A percentile compares a stretch with the other conserved stretches of the same genome.
phyloP scores from a whole-genome alignment of 225 moss, liverwort and hornwort species.

The Lunularia cruciata region DNA sequence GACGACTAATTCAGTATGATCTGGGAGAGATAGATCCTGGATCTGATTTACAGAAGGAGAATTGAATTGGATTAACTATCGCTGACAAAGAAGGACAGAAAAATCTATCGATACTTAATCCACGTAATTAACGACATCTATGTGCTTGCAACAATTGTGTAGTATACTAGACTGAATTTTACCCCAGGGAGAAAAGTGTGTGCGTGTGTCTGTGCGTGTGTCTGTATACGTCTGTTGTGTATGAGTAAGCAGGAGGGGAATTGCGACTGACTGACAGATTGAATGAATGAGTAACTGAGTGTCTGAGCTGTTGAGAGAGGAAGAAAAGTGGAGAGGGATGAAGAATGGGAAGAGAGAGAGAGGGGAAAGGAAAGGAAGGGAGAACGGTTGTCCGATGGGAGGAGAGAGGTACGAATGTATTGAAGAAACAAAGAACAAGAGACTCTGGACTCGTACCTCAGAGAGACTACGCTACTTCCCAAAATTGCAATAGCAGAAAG shows the following conservation, averaged over 20 bases:
- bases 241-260: no score
- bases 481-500: neutral
- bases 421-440: slow-evolving; percentile 6
- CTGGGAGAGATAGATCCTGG: neutral
- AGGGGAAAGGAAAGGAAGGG: neutral
- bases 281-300: no score
- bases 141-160: no score
- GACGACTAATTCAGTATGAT: neutral
- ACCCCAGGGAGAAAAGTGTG: neutral
- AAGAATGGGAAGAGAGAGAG: neutral
- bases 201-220: no score
- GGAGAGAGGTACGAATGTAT: neutral
- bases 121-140: neutral
- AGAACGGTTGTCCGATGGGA: no score
- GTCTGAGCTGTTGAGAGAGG: neutral
- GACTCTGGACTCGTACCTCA: slow-evolving; percentile 3
- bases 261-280: neutral
- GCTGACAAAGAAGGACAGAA: neutral
- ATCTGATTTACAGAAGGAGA: neutral
- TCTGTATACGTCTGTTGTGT: no score
- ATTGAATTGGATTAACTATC: neutral
- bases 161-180: neutral
- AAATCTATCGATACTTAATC: neutral
- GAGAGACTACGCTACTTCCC: neutral
- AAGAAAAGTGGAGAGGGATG: no score